Conservation (phyloP, 257 asterid species). For the Vinca minor region DNA sequence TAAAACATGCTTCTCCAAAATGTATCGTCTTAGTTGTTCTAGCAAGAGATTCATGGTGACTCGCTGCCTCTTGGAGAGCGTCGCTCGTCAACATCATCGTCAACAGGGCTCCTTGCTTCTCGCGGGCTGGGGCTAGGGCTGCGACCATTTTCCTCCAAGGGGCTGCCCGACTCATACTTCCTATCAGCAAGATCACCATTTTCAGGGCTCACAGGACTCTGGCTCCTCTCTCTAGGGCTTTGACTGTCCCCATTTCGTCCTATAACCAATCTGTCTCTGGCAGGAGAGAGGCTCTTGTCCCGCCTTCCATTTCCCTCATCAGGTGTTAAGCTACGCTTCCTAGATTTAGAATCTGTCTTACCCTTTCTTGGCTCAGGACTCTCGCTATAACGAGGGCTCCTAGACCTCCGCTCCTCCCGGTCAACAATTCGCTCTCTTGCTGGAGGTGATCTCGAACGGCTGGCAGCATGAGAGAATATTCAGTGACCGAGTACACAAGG, state of each 20-base stretch:
- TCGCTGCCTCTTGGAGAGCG: constrained; percentile 56
- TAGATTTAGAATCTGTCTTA: constrained; percentile 36
- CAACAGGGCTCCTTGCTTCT: constrained; percentile 39
- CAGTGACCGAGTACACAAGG: background rate
- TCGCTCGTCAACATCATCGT: constrained; percentile 40
- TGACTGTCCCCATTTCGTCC: constrained; percentile 44
- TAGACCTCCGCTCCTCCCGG: constrained; percentile 46
- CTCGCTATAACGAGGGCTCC: constrained; percentile 36
- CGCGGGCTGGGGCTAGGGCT: constrained; percentile 53
- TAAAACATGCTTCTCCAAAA: background rate
- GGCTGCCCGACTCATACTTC: constrained; percentile 64
- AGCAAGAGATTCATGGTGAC: constrained; percentile 40
- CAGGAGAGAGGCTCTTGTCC: constrained; percentile 38
- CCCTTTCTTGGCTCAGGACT: constrained; percentile 45
- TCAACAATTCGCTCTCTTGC: constrained; percentile 48
- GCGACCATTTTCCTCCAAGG: constrained; percentile 46
- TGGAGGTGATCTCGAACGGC: constrained; percentile 86
- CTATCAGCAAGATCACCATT: constrained; percentile 34
- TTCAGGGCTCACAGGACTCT: constrained; percentile 40
- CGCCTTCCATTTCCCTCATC: constrained; percentile 36
- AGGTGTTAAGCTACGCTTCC: constrained; percentile 58
- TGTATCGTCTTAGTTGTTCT: background rate
- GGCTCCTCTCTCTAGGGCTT: constrained; percentile 55
- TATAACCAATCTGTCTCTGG: constrained; percentile 24
- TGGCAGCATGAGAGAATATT: constrained; percentile 17